These are phyloP conservation scores for Pseudopithomyces chartarum DNA, from an alignment of 2,329 filamentous ascomycete genomes.

Conservation along the genomic window DNA sequence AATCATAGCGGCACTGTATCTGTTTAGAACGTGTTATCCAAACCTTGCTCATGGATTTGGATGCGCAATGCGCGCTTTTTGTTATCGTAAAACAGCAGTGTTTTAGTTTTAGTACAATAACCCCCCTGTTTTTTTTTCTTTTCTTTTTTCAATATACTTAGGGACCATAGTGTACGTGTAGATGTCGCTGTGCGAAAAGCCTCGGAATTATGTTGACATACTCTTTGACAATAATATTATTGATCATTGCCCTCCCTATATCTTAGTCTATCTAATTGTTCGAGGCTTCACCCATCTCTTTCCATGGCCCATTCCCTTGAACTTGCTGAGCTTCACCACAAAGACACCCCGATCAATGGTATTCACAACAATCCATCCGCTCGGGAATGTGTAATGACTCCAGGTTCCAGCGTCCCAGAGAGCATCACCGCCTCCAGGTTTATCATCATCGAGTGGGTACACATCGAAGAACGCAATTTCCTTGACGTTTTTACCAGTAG, in stretches of 20 bases:
- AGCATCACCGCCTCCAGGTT: slow-evolving; percentile 40
- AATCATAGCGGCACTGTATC: no score
- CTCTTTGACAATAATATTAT: neutral
- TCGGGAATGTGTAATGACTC: slow-evolving; percentile 49
- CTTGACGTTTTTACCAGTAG: slow-evolving; percentile 44
- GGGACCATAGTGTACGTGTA: no score
- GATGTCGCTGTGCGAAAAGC: no score
- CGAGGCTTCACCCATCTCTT: slow-evolving; percentile 19
- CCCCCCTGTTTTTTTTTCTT: no score
- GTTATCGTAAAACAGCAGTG: no score
- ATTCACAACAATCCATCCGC: slow-evolving; percentile 53
- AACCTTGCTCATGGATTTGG: no score
- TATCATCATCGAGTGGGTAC: slow-evolving; percentile 47
- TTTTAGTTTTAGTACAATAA: no score
- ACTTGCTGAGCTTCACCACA: slow-evolving; percentile 36
- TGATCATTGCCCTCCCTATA: neutral
- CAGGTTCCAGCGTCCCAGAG: slow-evolving; percentile 51
- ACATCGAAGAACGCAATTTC: slow-evolving; percentile 52
- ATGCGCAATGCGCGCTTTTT: no score
- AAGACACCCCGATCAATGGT: slow-evolving; percentile 54
- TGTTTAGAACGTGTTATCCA: no score
- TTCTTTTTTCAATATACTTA: no score
- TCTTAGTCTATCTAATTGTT: neutral
- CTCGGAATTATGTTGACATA: no score
- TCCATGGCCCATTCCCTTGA: slow-evolving; percentile 26